phyloP scores from a whole-genome alignment of 2,329 filamentous ascomycete genomes.

The Pyrenophora seminiperda region DNA sequence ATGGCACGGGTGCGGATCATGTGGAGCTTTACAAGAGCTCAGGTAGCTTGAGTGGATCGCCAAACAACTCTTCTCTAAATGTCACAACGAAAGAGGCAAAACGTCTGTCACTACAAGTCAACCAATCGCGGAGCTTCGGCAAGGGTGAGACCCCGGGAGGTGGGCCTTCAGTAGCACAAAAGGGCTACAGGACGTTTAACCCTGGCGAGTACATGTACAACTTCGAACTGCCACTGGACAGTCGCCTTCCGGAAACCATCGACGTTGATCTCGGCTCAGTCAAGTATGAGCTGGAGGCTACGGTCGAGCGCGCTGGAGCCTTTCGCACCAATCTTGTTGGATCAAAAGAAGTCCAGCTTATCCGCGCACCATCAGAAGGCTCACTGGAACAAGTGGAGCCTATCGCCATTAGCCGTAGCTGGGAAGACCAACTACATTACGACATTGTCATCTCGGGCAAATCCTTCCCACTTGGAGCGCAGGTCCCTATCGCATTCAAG shows the following conservation, averaged over 20 bases:
- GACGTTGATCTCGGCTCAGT: conserved; percentile 85
- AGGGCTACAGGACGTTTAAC: conserved; percentile 84
- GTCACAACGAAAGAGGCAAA: conserved; percentile 60
- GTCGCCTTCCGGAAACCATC: conserved; percentile 79
- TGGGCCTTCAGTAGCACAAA: conserved; percentile 66
- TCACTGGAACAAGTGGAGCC: conserved; percentile 91
- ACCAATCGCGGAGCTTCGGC: conserved; percentile 81
- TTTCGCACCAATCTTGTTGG: conserved; percentile 89
- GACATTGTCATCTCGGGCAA: conserved; percentile 96
- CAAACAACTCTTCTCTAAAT: conserved; percentile 53
- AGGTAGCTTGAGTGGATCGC: conserved; percentile 50
- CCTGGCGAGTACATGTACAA: conserved; percentile 75
- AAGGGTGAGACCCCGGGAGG: conserved; percentile 70
- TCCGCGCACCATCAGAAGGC: conserved; percentile 83
- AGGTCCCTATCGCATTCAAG: conserved; percentile 92
- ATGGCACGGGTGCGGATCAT: conserved; percentile 66
- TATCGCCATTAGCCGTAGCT: conserved; percentile 89
- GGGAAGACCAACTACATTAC: conserved; percentile 95
- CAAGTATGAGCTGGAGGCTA: conserved; percentile 84
- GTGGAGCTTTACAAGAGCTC: conserved; percentile 61
- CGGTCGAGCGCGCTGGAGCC: conserved; percentile 82
- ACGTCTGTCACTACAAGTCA: conserved; percentile 77
- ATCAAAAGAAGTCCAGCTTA: conserved; percentile 78
- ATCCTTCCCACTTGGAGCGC: conserved; percentile 85
- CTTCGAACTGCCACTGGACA: conserved; percentile 84